Evolutionary conservation across 257 asterid genomes (phyloP), one percentile per base, ranked within the genome.

Genomic region (Plantago ovata): DNA sequence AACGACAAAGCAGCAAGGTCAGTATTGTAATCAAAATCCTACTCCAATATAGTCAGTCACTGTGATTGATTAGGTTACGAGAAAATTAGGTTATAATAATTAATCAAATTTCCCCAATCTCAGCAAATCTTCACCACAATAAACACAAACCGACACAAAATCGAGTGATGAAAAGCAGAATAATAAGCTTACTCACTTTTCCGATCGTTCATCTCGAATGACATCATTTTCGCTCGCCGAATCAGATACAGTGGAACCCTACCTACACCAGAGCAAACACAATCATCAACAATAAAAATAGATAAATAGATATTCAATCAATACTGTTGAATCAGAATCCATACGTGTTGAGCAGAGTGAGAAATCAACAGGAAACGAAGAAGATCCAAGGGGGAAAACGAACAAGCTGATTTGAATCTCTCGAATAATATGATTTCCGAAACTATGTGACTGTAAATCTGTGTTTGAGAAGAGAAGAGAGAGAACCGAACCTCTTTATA

Each of bases 131-230:
- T 38, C 18, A 20, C 47, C 23, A 10, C 15, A 52, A 63, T 42
- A 11, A 38, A 51, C 23, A 51, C 23, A 51, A 42, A 52, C 21
- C 39, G 55, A 47, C 36, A 53, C 41, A 38, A 43, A 45, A 49
- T 22, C 4, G 9, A 13, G 61, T 45, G n/a, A 38, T 1, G 6
- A 42, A 45, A 55, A 51, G 13, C 16, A n/a, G 32, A 68, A 38
- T 10, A 11, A 50, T 18, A 24, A 22, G 4, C 5, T 38, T 24
- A 52, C 96, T 76, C 61, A 80, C 92, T 82, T 66, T 83, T 85
- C 28, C 85, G 84, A 66, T 85, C 95, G 74, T 83, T 85, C 96
- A 88, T 88, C 75, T 88, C 94, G 63, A 85, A 76, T 58, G 88
- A 75, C 71, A 85, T 76, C 96, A 85, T 85, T 62, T 79, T 77